phyloP scores from a whole-genome alignment of 2,329 filamentous ascomycete genomes.

The Elsinoe necatrix region DNA sequence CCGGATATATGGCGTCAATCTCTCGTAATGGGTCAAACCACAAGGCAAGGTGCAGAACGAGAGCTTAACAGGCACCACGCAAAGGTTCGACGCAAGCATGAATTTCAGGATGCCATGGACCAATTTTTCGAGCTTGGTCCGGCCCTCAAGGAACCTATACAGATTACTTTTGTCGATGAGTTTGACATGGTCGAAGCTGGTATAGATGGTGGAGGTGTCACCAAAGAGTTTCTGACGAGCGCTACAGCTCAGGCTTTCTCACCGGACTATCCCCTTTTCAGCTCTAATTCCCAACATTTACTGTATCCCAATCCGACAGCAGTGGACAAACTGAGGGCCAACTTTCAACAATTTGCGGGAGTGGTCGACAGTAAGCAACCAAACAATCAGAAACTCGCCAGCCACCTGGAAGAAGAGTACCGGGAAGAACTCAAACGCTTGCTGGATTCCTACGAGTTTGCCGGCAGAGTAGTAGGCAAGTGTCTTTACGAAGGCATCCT shows the following conservation, averaged over 20 bases:
- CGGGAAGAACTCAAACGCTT: slow-evolving; percentile 51
- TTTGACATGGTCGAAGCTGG: slow-evolving; percentile 83
- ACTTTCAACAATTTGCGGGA: slow-evolving; percentile 21
- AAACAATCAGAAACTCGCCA: neutral
- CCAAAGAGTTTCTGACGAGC: slow-evolving; percentile 90
- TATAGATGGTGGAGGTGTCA: slow-evolving; percentile 94
- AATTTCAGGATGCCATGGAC: slow-evolving; percentile 79
- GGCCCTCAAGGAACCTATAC: slow-evolving; percentile 84
- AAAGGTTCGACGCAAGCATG: slow-evolving; percentile 64
- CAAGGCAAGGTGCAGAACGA: slow-evolving; percentile 24
- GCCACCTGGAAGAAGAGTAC: slow-evolving; percentile 50
- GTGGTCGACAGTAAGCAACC: slow-evolving; percentile 8
- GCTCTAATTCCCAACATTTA: slow-evolving; percentile 75
- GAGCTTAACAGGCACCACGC: slow-evolving; percentile 57
- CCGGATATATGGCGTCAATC: slow-evolving; percentile 64
- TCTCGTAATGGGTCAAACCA: slow-evolving; percentile 23
- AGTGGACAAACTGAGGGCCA: neutral
- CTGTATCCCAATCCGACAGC: slow-evolving; percentile 78
- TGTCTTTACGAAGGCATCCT: slow-evolving; percentile 96
- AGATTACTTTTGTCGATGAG: slow-evolving; percentile 91
- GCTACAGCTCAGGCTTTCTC: slow-evolving; percentile 79
- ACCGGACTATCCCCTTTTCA: slow-evolving; percentile 53
- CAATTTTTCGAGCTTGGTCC: slow-evolving; percentile 76
- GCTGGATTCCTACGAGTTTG: slow-evolving; percentile 74
- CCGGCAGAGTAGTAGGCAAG: slow-evolving; percentile 88